These are phyloP conservation scores for Dendryphion nanum DNA, from an alignment of 2,329 filamentous ascomycete genomes.

Conservation along the genomic window DNA sequence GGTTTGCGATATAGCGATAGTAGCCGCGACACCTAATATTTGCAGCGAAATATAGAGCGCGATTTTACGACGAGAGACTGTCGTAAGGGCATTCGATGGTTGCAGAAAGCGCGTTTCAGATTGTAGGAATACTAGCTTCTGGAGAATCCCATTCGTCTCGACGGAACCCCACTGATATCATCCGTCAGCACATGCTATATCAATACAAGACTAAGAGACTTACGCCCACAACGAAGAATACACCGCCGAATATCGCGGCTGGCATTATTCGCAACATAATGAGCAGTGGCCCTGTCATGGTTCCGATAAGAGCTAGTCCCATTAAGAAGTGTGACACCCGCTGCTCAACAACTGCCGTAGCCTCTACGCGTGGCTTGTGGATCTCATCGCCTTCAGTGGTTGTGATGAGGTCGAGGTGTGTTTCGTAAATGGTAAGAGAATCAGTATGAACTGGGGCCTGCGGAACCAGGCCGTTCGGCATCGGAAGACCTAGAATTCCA, in stretches of 20 bases:
- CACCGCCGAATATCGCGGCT: slow-evolving; percentile 51
- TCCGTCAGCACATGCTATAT: no score
- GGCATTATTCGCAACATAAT: slow-evolving; percentile 53
- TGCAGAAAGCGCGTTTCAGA: slow-evolving; percentile 49
- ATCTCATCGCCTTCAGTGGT: slow-evolving; percentile 45
- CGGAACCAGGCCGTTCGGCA: slow-evolving; percentile 56
- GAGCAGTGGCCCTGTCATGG: slow-evolving; percentile 55
- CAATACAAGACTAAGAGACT: slow-evolving; percentile 14
- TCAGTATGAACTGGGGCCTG: slow-evolving; percentile 59
- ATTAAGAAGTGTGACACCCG: slow-evolving; percentile 55
- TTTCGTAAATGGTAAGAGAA: slow-evolving; percentile 44
- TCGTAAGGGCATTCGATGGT: slow-evolving; percentile 46
- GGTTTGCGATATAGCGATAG: slow-evolving; percentile 57
- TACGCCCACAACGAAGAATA: slow-evolving; percentile 57
- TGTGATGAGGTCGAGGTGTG: slow-evolving; percentile 33
- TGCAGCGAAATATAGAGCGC: slow-evolving; percentile 51
- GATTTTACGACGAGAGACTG: slow-evolving; percentile 46
- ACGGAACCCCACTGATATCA: slow-evolving; percentile 41
- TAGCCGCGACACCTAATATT: slow-evolving; percentile 47
- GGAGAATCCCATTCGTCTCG: slow-evolving; percentile 33
- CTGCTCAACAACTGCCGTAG: slow-evolving; percentile 52
- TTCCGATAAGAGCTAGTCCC: slow-evolving; percentile 53
- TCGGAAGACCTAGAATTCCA: slow-evolving; percentile 52
- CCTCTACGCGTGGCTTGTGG: slow-evolving; percentile 44
- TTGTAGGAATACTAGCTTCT: slow-evolving; percentile 48